Percentiles rank a stretch among this genome's conserved stretches.
These are phyloP conservation scores for Trichoderma polysporum DNA, from an alignment of 2,329 filamentous ascomycete genomes.

Conservation along the genomic window DNA sequence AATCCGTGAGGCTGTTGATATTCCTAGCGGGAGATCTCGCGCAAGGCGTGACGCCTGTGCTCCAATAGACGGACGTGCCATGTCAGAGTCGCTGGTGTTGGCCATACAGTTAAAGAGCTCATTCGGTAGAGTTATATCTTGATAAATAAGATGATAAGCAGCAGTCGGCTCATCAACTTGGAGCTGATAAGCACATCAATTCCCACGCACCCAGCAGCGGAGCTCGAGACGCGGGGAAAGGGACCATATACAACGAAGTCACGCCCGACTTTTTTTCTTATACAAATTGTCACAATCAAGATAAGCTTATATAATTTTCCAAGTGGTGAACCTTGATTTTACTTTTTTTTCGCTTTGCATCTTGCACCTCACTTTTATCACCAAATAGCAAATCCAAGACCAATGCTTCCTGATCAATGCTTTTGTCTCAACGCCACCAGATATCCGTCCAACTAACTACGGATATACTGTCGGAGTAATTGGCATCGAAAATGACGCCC, in stretches of 20 bases:
- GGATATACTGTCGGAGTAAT: slow-evolving; percentile 5
- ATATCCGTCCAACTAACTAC: not conserved
- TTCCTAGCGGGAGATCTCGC: slow-evolving; percentile 36
- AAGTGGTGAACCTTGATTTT: not conserved
- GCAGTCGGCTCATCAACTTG: not conserved
- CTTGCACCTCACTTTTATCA: not conserved
- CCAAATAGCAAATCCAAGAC: not conserved
- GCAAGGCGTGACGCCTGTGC: slow-evolving; percentile 34
- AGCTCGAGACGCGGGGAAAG: slow-evolving; percentile 9
- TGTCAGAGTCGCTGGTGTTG: not conserved
- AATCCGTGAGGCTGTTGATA: slow-evolving; percentile 36
- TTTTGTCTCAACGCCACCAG: not conserved
- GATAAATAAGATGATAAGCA: not conserved
- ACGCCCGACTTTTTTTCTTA: not conserved
- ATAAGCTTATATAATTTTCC: not conserved
- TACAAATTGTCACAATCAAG: not conserved
- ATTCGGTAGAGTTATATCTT: not conserved
- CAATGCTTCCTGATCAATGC: not conserved
- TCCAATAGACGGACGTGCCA: slow-evolving; percentile 26
- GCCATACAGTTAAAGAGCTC: not conserved
- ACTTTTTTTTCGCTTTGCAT: not conserved
- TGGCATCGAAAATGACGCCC: not conserved
- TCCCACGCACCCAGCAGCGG: not conserved
- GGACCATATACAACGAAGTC: not conserved
- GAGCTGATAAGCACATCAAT: not conserved